Evolutionary conservation across 768 basidiomycete genomes (phyloP).

Genomic region (Cystoderma amianthinum): DNA sequence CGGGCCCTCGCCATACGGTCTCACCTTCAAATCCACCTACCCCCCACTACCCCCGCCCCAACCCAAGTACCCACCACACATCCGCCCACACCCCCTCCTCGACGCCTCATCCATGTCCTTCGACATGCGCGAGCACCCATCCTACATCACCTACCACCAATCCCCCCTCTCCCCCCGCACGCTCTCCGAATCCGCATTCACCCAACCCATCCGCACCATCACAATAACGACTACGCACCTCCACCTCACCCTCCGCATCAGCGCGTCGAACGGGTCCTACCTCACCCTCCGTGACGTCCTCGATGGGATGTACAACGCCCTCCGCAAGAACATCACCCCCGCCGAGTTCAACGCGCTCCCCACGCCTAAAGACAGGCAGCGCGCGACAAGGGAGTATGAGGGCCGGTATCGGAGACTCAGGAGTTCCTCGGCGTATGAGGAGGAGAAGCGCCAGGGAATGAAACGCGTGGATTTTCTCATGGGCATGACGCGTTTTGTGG

Average conservation of each 20-base stretch:
- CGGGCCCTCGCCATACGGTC: constrained; percentile 2
- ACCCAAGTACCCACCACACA: not conserved
- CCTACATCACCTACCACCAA: constrained; percentile 15
- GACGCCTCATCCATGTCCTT: constrained; percentile 15
- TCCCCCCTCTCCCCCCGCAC: constrained; percentile 14
- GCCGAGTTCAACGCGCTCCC: constrained; percentile 35
- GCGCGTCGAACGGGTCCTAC: constrained; percentile 15
- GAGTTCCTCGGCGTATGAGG: constrained; percentile 23
- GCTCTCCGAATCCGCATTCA: constrained; percentile 24
- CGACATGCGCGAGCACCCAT: constrained; percentile 21
- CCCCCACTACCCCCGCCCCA: not conserved
- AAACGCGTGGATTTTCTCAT: constrained; percentile 55
- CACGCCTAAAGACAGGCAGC: constrained; percentile 22
- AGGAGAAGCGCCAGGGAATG: constrained; percentile 44
- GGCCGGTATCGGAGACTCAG: constrained; percentile 31
- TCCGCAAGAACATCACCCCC: constrained; percentile 3
- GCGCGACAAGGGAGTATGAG: constrained; percentile 40
- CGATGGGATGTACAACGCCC: constrained; percentile 14
- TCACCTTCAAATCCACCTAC: not conserved
- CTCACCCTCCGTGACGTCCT: constrained; percentile 31
- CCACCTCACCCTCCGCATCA: constrained; percentile 28
- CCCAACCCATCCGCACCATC: constrained; percentile 21
- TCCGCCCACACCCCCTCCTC: constrained; percentile 19
- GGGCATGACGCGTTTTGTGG: constrained; percentile 35
- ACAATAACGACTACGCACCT: constrained; percentile 19